Percentiles rank a stretch among this genome's conserved stretches.
phyloP scores from a whole-genome alignment of 768 basidiomycete genomes.

The Leucogyrophana mollusca region DNA sequence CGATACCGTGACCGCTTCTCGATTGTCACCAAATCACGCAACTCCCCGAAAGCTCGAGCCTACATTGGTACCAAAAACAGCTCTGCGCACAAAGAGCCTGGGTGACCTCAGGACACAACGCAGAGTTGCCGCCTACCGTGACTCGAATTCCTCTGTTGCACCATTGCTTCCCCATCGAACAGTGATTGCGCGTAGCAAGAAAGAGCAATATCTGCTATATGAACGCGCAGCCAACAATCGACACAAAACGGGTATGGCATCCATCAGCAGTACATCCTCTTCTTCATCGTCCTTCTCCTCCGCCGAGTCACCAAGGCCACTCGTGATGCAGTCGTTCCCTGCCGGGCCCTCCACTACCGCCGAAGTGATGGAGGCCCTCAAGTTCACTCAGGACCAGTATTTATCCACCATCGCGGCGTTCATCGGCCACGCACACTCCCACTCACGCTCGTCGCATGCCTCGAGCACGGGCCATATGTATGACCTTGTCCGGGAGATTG shows the following conservation, averaged over 20 bases:
- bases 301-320: conserved; percentile 46
- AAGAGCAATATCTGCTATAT: conserved; percentile 38
- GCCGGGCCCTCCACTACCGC: conserved; percentile 66
- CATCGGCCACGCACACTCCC: conserved; percentile 94
- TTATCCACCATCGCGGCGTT: conserved; percentile 95
- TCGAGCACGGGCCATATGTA: conserved; percentile 92
- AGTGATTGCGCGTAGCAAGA: conserved; percentile 27
- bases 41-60: conserved; percentile 35
- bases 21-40: conserved; percentile 11
- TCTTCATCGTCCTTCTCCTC: conserved; percentile 66
- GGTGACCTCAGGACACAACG: conserved; percentile 44
- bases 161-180: conserved; percentile 34
- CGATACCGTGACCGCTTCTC: conserved; percentile 1
- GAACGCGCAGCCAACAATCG: conserved; percentile 33
- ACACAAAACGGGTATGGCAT: conserved; percentile 46
- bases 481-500: conserved; percentile 91
- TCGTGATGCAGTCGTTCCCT: conserved; percentile 58
- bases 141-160: conserved; percentile 33
- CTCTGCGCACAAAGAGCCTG: conserved; percentile 51
- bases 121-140: conserved; percentile 31
- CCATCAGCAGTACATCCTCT: conserved; percentile 72
- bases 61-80: conserved; percentile 21
- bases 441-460: conserved; percentile 86
- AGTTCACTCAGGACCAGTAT: conserved; percentile 85
- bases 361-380: conserved; percentile 74